Base-by-base conservation (phyloP, 352 stramenopile genomes). In the Phytophthora multivora region DNA sequence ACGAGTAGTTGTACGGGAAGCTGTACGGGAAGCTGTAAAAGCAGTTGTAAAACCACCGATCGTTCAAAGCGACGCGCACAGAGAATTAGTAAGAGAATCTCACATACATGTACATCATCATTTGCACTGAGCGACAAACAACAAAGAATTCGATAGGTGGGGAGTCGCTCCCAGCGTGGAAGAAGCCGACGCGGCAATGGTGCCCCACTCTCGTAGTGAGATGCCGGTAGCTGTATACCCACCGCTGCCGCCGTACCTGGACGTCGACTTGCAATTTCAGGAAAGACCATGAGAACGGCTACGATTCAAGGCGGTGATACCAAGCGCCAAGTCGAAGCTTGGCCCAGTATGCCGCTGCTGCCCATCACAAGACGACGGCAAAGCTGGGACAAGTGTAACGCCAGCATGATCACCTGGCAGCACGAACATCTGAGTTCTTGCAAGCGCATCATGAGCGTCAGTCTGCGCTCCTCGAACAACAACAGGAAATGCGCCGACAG, bases 341-440 rank as follows among this genome's bases (percentile, higher is more conserved):
- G 23, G 59, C 42, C 2, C 43, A 61, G 15, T 43, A 51, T n/a
- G 35, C 58, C 2, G 59, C 59, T 36, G 59, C 51, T n/a, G 51
- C 13, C 2, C 58, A 66, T 4, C 50, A 67, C 0, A 6, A 9
- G 31, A 36, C 1, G 36, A 41, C 18, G 43, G 50, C 43, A 0
- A 35, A 51, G 4, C 50, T 67, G 1, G 51, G 35, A 11, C 51
- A 61, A 9, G 59, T 67, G 9, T 35, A 51, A 12, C 30, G 25
- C 4, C 51, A 67, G 59, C 50, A 67, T 52, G 59, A 61, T 5
- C 35, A 13, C 28, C 35, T 60, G 53, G 42, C 49, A 8, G 47
- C 28, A 4, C 26, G 53, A 15, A 52, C 56, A 1, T 52, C 47
- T 0, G 48, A 65, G 16, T 59, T 54, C 13, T 11, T 65, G n/a